Evolutionary conservation across 345 rosid species (phyloP), one percentile per base, ranked within the genome.

Genomic region (Bretschneidera sinensis): DNA sequence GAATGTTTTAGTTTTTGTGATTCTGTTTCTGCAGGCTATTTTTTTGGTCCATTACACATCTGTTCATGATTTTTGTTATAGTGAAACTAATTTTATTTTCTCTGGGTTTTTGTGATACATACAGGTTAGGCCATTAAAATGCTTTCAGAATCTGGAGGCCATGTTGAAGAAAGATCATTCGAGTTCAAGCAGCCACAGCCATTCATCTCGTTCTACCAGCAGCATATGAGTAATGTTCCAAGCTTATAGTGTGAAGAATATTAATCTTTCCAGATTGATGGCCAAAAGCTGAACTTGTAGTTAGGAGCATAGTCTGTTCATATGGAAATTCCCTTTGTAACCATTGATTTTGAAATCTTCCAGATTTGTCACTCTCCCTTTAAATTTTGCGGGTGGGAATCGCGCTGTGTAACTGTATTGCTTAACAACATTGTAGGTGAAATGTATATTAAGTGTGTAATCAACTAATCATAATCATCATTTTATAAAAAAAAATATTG

Each of bases 111-210:
- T 62, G 47, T 64, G 31, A 66, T 17, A 17, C 24, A 1, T 52
- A 39, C 89, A 91, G 96, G 74, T 79, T 60, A 79, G 81, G 71
- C 85, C 94, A 51, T 58, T 85, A 75, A 80, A 76, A 70, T 90
- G 97, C 70, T 94, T 94, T 68, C 85, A 75, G 57, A 82, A 76
- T 55, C 66, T 81, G 57, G 91, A 85, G 71, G 83, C 77, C 67
- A 76, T 83, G 69, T 24, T 74, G 79, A 86, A 73, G 92, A 91
- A 78, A 74, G 91, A 74, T 50, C 81, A 69, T 19, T 82, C 83
- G 28, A 79, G 76, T 68, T 31, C 74, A 34, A 85, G 87, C 62
- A 66, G 79, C 57, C 65, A 69, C 28, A 65, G 82, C 28, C 24
- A 71, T 54, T 87, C 95, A 59, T 84, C 97, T 21, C 74, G 82